Conservation (phyloP, 306 rosid genomes). For the Citrullus amarus region DNA sequence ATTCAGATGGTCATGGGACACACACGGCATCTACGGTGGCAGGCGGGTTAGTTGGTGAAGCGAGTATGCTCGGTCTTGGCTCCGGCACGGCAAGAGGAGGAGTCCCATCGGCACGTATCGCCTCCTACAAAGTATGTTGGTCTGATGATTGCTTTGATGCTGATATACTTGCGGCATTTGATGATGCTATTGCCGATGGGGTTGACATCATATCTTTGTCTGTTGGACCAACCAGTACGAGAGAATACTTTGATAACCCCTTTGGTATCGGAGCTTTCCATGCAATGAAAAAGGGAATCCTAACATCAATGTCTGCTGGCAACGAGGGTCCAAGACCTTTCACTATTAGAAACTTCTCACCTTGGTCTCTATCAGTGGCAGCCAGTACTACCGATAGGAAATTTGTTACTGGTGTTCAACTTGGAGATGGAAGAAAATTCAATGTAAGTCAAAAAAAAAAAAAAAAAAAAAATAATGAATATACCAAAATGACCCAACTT, state of each 20-base stretch:
- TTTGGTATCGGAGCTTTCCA: not conserved
- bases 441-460: not conserved
- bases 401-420: not conserved
- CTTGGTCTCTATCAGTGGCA: not conserved
- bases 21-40: not conserved
- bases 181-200: not conserved
- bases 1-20: not conserved
- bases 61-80: not conserved
- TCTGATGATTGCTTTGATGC: not conserved
- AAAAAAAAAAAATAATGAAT: no score
- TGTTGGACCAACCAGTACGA: rapidly evolving
- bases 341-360: not conserved
- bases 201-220: not conserved
- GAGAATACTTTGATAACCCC: not conserved
- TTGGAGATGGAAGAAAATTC: not conserved
- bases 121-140: not conserved
- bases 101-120: not conserved
- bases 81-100: not conserved
- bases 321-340: not conserved
- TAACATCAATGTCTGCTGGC: not conserved
- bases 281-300: not conserved
- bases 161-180: not conserved
- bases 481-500: no score
- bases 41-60: not conserved
- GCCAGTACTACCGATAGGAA: not conserved